phyloP scores from a whole-genome alignment of 768 basidiomycete species.

The Pleurotus citrinopileatus region DNA sequence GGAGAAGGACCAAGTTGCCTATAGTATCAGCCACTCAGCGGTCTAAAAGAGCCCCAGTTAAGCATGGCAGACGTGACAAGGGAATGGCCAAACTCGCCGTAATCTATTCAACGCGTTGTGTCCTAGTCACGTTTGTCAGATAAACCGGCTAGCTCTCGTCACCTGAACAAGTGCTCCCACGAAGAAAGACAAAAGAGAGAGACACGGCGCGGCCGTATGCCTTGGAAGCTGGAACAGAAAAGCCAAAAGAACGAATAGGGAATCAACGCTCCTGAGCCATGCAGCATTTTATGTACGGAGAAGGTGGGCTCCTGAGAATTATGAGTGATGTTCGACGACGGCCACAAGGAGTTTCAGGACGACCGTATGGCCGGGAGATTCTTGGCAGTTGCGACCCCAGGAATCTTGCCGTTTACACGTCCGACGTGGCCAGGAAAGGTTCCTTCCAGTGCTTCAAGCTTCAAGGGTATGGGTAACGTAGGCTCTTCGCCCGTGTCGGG shows the following conservation, averaged over 20 bases:
- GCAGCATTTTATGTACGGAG: neutral
- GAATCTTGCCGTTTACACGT: neutral
- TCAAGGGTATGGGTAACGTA: neutral
- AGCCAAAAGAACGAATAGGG: neutral
- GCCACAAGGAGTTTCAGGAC: conserved; percentile 3
- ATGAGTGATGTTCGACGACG: neutral
- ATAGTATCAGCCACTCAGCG: too few relatives aligned
- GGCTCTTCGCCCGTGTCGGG: neutral
- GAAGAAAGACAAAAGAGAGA: neutral
- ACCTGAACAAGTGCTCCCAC: neutral
- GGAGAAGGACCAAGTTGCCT: too few relatives aligned
- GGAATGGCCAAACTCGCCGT: neutral
- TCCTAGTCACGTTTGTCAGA: neutral
- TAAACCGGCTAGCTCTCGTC: neutral
- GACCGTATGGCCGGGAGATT: neutral
- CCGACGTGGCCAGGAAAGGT: neutral
- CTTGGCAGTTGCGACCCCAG: conserved; percentile 7
- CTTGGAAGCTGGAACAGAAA: neutral
- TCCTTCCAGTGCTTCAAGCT: too few relatives aligned
- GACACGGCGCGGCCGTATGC: conserved; percentile 6
- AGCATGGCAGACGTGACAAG: too few relatives aligned
- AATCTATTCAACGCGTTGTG: neutral
- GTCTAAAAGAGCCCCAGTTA: too few relatives aligned
- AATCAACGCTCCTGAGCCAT: neutral
- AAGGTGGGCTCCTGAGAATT: neutral